A percentile compares a stretch with the other conserved stretches of the same genome.
Evolutionary conservation across 768 basidiomycete genomes (phyloP).

Genomic region (Pleurotus tuber-regium): DNA sequence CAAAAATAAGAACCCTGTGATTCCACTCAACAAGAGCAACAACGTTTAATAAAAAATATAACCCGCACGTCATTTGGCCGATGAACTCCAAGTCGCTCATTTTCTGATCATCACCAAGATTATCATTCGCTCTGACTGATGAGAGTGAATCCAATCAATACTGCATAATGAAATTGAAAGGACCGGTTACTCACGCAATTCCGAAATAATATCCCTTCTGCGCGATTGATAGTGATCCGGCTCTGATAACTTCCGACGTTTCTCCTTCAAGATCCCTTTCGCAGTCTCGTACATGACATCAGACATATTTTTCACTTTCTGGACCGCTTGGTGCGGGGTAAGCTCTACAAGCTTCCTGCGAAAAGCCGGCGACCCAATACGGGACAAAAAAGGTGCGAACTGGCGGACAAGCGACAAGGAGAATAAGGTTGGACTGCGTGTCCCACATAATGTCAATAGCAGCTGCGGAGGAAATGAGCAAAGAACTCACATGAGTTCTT

Average conservation of each 20-base stretch:
- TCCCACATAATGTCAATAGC: neutral
- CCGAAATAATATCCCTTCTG: conserved; percentile 49
- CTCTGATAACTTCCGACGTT: conserved; percentile 26
- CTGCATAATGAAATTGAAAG: conserved; percentile 1
- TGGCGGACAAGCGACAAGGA: conserved; percentile 43
- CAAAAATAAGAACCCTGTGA: conserved; percentile 44
- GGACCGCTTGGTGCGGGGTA: conserved; percentile 35
- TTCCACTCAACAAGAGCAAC: neutral
- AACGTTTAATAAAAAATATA: neutral
- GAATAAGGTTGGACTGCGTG: conserved; percentile 41
- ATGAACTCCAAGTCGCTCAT: conserved; percentile 43
- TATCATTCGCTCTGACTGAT: conserved; percentile 37
- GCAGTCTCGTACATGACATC: conserved; percentile 47
- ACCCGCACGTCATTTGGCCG: conserved; percentile 47
- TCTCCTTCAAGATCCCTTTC: conserved; percentile 35
- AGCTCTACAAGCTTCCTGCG: conserved; percentile 41
- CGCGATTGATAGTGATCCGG: conserved; percentile 19
- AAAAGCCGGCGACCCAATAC: conserved; percentile 39
- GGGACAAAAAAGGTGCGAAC: conserved; percentile 41
- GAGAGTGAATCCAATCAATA: neutral
- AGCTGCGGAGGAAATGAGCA: neutral
- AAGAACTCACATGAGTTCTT: conserved; percentile 39
- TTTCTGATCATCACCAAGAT: conserved; percentile 29
- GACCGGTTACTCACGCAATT: conserved; percentile 36
- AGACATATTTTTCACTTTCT: conserved; percentile 42